phyloP scores from a whole-genome alignment of 2,329 filamentous ascomycete genomes.

The Coniochaeta prunicola region DNA sequence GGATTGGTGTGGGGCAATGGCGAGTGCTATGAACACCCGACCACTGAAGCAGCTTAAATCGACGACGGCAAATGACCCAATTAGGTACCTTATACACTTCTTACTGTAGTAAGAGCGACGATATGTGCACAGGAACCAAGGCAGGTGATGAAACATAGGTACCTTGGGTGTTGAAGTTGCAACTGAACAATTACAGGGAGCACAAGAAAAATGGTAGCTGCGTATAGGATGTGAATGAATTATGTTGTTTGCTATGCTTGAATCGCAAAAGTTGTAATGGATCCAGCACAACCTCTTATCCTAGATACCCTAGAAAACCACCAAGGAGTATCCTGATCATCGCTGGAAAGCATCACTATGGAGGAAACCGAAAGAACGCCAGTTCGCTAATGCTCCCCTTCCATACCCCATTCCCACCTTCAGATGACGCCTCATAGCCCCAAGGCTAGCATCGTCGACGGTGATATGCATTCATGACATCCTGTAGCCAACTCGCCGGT shows the following conservation, averaged over 20 bases:
- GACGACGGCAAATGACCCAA: background rate
- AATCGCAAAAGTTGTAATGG: background rate
- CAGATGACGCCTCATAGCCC: background rate
- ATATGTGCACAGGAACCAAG: too few relatives aligned
- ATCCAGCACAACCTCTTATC: background rate
- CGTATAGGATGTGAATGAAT: too few relatives aligned
- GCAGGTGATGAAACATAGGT: too few relatives aligned
- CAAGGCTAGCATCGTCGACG: background rate
- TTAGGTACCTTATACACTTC: too few relatives aligned
- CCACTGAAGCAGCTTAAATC: background rate
- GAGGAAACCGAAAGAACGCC: background rate
- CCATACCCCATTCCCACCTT: conserved; percentile 1
- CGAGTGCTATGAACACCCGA: background rate
- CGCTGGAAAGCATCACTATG: background rate
- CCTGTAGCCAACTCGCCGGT: background rate
- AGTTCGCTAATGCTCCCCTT: conserved; percentile 4
- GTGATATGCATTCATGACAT: background rate
- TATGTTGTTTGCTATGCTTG: background rate
- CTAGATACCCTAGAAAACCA: background rate
- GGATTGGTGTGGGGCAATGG: background rate
- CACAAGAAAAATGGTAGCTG: too few relatives aligned
- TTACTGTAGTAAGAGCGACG: too few relatives aligned
- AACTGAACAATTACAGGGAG: too few relatives aligned
- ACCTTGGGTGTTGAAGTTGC: too few relatives aligned
- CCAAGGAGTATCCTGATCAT: background rate